Percentiles rank a stretch among this genome's conserved stretches.
Conservation (phyloP, 768 basidiomycete species). For the Pleurotus ostreatus region DNA sequence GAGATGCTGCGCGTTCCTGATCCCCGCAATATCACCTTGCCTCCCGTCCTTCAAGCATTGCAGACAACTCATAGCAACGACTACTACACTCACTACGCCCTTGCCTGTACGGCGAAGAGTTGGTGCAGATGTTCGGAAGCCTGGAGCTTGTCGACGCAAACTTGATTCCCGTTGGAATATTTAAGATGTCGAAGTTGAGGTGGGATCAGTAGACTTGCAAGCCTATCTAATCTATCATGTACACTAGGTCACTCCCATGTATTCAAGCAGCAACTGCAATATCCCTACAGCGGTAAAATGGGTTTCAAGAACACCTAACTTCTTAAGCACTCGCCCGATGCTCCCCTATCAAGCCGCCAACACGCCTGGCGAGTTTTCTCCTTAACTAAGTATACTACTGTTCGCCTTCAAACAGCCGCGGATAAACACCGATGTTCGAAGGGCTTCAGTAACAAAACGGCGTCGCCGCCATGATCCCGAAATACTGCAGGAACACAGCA, state of each 20-base stretch:
- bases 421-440: too few species aligned
- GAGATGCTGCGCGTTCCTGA: conserved; percentile 18
- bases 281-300: too few species aligned
- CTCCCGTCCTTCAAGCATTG: conserved; percentile 14
- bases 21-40: conserved; percentile 5
- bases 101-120: conserved; percentile 35
- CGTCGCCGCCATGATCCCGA: conserved; percentile 13
- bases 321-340: too few species aligned
- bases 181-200: conserved; percentile 28
- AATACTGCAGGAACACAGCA: conserved; percentile 10
- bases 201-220: conserved; percentile 21
- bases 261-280: too few species aligned
- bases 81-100: conserved; percentile 31
- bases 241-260: too few species aligned
- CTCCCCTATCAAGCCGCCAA: too few species aligned
- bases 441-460: conserved; percentile 10
- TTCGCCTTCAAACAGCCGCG: too few species aligned
- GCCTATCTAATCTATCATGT: too few species aligned
- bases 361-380: too few species aligned
- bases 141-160: conserved; percentile 35
- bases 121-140: conserved; percentile 34
- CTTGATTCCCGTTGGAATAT: conserved; percentile 37
- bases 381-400: too few species aligned
- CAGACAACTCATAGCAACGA: background rate
- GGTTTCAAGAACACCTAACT: too few species aligned